Evolutionary conservation across 305 asterid genomes (phyloP), one percentile per base, ranked within the genome.

Genomic region (Rubia balearica): DNA sequence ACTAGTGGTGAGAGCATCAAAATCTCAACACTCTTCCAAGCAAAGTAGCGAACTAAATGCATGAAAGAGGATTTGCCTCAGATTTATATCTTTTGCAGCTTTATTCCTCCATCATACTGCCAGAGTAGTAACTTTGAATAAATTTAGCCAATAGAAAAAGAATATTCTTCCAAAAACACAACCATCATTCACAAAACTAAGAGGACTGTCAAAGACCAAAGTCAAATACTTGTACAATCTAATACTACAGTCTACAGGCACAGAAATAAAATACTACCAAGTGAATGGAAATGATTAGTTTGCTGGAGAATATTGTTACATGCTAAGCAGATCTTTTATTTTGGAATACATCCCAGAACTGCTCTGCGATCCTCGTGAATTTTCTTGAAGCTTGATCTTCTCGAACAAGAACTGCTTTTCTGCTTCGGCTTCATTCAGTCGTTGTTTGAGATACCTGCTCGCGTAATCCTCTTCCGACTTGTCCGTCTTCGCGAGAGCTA

Each of bases 371-470:
- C 36, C 36, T 30, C 36, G 36, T 30, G 36, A 30, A 3, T 3
- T 30, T 1, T 30, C 36, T 30, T 30, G 36, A 1, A 30, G 94
- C 87, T 90, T 90, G 24, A 93, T 83, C 76, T 87, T 92, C 82
- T 93, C 96, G 6, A 90, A 84, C 68, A 93, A 60, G 74, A 85
- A 89, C 78, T 90, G 96, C 76, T 86, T 93, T 90, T 93, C 98
- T 14, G 94, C 93, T 78, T 93, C 97, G 3, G 98, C 98, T 80
- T 92, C 97, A 7, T 85, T 91, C 81, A 92, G 71, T 38, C 96
- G 83, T 74, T 90, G 98, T 77, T 92, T 89, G 49, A 92, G 87
- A 74, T 92, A 90, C 80, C 93, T 83, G 79, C 95, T 90, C 4
- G 95, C 85, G 41, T 90, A 90, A 78, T 92, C 97, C 71, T 92